phyloP scores from a whole-genome alignment of 768 basidiomycete genomes.

The Kwoniella bestiolae region DNA sequence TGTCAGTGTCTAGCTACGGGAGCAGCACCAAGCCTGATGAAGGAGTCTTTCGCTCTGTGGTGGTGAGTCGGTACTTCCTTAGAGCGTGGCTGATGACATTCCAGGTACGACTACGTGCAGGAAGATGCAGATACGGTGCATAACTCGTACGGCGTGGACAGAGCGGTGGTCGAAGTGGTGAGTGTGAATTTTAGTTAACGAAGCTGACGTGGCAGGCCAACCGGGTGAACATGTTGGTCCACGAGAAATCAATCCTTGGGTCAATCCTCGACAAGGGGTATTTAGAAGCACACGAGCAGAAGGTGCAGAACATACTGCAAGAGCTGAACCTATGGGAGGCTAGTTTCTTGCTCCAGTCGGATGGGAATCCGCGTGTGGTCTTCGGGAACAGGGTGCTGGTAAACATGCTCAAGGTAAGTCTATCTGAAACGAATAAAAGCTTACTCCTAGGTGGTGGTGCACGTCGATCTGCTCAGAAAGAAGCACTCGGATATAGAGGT shows the following conservation, averaged over 20 bases:
- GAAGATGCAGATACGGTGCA: slow-evolving; percentile 21
- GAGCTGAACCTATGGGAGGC: slow-evolving; percentile 26
- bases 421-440: not conserved
- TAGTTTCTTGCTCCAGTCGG: not conserved
- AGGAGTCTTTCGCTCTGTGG: slow-evolving; percentile 24
- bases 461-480: slow-evolving; percentile 22
- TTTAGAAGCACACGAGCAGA: slow-evolving; percentile 6
- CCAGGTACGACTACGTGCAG: slow-evolving; percentile 21
- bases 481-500: slow-evolving; percentile 17
- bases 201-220: slow-evolving; percentile 21
- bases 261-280: slow-evolving; percentile 5
- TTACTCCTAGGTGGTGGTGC: slow-evolving; percentile 14
- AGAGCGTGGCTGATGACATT: not conserved
- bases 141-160: slow-evolving; percentile 20
- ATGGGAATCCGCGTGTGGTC: slow-evolving; percentile 3
- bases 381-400: slow-evolving; percentile 6
- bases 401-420: slow-evolving; percentile 8
- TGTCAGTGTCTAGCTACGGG: slow-evolving; percentile 25
- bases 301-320: slow-evolving; percentile 15
- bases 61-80: slow-evolving; percentile 11
- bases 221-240: slow-evolving; percentile 24
- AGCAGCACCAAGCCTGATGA: slow-evolving; percentile 21
- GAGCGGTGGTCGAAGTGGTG: slow-evolving; percentile 28
- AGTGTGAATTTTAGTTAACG: not conserved
- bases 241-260: slow-evolving; percentile 11